Evolutionary conservation across 2,329 filamentous ascomycete species (phyloP).

Genomic region (Pseudonectria buxi): DNA sequence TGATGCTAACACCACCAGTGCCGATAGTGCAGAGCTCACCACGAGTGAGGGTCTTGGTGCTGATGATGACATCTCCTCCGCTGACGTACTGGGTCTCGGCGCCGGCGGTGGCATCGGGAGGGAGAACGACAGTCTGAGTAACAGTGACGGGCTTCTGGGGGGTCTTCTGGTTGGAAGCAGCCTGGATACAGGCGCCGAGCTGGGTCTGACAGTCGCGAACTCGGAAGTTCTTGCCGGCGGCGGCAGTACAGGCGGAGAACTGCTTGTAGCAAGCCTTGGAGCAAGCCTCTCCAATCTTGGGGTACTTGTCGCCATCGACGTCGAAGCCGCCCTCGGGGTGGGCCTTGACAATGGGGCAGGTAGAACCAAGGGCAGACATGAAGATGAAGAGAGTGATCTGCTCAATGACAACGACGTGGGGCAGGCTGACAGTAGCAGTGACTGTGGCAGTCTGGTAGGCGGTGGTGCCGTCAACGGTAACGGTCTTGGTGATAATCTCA

Average conservation of each 20-base stretch:
- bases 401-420: slow-evolving; percentile 15
- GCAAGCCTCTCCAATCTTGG: slow-evolving; percentile 15
- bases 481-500: slow-evolving; percentile 5
- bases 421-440: slow-evolving; percentile 11
- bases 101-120: slow-evolving; percentile 15
- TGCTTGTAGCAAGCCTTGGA: slow-evolving; percentile 20
- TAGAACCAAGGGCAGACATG: slow-evolving; percentile 17
- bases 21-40: slow-evolving; percentile 20
- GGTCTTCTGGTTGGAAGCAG: slow-evolving; percentile 17
- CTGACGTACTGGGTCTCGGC: slow-evolving; percentile 11
- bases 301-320: slow-evolving; percentile 15
- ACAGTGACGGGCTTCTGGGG: slow-evolving; percentile 10
- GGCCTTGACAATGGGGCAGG: slow-evolving; percentile 19
- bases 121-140: slow-evolving; percentile 20
- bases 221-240: slow-evolving; percentile 19
- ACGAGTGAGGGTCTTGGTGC: slow-evolving; percentile 20
- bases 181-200: slow-evolving; percentile 16
- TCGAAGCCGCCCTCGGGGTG: slow-evolving; percentile 13
- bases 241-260: slow-evolving; percentile 16
- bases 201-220: slow-evolving; percentile 19
- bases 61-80: slow-evolving; percentile 17
- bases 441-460: slow-evolving; percentile 11
- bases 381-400: slow-evolving; percentile 18
- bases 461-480: slow-evolving; percentile 8
- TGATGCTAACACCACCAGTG: slow-evolving; percentile 14